phyloP scores from a whole-genome alignment of 2,329 filamentous ascomycete species.

The Calonectria hawksworthii region DNA sequence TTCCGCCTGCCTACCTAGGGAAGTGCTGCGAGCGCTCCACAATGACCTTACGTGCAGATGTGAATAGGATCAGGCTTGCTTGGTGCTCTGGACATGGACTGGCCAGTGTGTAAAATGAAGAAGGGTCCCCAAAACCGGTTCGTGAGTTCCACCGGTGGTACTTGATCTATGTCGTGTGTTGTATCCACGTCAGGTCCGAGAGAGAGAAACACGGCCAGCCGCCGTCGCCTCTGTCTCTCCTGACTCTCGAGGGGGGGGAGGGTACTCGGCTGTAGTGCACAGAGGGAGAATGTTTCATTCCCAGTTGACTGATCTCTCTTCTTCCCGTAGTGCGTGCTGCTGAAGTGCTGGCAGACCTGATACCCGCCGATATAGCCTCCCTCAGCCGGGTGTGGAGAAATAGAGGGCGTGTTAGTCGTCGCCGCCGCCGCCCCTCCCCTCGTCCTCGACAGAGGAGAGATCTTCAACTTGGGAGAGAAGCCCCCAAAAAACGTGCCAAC shows the following conservation, averaged over 20 bases:
- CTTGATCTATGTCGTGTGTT: not conserved
- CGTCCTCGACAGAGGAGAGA: not conserved
- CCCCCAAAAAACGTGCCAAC: not conserved
- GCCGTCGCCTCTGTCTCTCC: not conserved
- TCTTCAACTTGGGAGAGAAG: not conserved
- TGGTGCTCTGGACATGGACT: constrained; percentile 18
- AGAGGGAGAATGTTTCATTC: constrained; percentile 4
- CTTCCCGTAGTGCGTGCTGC: not conserved
- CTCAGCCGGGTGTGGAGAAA: not conserved
- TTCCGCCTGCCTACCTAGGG: constrained; percentile 26
- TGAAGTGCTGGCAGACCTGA: constrained; percentile 9
- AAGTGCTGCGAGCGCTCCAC: constrained; percentile 26
- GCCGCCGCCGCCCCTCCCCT: too few relatives aligned
- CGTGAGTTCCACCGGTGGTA: constrained; percentile 11
- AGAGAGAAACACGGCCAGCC: not conserved
- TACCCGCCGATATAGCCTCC: not conserved
- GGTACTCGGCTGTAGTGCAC: not conserved
- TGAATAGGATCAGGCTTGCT: constrained; percentile 11
- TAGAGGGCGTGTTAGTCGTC: not conserved
- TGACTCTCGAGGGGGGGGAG: not conserved
- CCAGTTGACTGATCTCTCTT: not conserved
- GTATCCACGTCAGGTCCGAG: not conserved
- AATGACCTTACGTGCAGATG: constrained; percentile 17
- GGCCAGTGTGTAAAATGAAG: constrained; percentile 21
- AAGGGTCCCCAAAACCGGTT: constrained; percentile 14